Evolutionary conservation across 1,284 basidiomycete species (phyloP), one percentile per base, ranked within the genome.

Genomic region (Ustilago cynodontis): DNA sequence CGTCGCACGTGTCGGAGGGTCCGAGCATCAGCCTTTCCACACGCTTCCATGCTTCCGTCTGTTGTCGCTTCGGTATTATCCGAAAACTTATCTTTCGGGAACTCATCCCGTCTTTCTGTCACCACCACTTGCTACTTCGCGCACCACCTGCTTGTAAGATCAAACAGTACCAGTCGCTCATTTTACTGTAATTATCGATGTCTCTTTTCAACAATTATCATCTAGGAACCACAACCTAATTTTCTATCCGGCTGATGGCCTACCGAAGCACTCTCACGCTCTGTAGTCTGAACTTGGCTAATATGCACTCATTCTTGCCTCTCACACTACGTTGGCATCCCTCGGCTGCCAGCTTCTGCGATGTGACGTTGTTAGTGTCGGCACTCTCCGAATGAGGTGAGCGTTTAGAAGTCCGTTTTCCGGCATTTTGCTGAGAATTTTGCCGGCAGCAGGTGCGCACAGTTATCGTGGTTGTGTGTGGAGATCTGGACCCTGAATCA

Each of bases 201-300:
- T 59, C 29, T 31, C 37, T 16, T 50, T 14, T 18, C 35, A 54
- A 39, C 24, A 26, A 49, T 22, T 9, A 26, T 41, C 31, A 51
- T 41, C 26, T 35, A n/a, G 62, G 67, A 62, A 62, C 37, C 58
- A 41, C 22, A 20, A 28, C 43, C 18, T 57, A 10, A 4, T 5
- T 28, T 50, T 7, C 49, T 26, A 7, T 29, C 3, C 7, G 18
- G 43, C 43, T 45, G 22, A 37, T 20, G 18, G 37, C 43, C 20
- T 29, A 1, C 45, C 24, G 20, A 50, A 33, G n/a, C 24, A 33
- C 45, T 33, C 45, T 16, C 31, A 24, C 35, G 35, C 33, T 24
- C 45, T 59, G 45, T 59, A 50, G 20, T 59, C 28, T 35, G 47
- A 50, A n/a, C 20, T n/a, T 22, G 35, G 31, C 35, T 50, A 50